Conservation (phyloP, 139 green algal species). For the Nannochloris sp. region DNA sequence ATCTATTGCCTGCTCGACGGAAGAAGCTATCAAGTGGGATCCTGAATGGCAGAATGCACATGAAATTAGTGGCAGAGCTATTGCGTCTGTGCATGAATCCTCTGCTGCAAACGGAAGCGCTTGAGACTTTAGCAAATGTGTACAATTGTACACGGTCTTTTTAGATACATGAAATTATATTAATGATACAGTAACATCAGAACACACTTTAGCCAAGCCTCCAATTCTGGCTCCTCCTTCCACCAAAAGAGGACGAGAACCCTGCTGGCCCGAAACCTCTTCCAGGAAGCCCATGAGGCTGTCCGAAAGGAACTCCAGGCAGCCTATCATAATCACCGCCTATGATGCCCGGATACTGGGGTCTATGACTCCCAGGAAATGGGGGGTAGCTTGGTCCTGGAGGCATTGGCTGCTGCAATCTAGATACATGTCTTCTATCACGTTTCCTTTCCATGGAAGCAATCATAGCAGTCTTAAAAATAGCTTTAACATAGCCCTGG, state of each 20-base stretch:
- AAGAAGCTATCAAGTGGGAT: slow-evolving; percentile 57
- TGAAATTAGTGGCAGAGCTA: slow-evolving; percentile 61
- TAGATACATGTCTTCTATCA: too few relatives aligned
- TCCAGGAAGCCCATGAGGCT: neutral
- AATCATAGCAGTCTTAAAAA: too few relatives aligned
- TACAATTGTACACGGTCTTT: too few relatives aligned
- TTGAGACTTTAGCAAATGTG: too few relatives aligned
- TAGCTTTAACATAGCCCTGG: too few relatives aligned
- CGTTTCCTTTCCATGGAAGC: too few relatives aligned
- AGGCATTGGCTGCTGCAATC: too few relatives aligned
- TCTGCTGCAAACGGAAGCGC: neutral
- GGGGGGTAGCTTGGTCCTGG: neutral
- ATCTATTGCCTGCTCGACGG: slow-evolving; percentile 62
- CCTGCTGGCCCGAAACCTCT: neutral
- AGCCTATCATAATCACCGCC: slow-evolving; percentile 35
- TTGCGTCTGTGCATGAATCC: slow-evolving; percentile 35
- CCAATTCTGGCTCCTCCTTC: neutral
- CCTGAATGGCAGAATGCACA: slow-evolving; percentile 50
- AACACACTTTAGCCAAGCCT: neutral
- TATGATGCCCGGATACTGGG: slow-evolving; percentile 3
- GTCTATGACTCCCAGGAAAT: neutral
- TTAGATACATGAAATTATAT: too few relatives aligned
- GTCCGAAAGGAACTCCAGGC: slow-evolving; percentile 6
- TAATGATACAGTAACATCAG: neutral
- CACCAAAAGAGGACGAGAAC: too few relatives aligned